Conservation (phyloP, 225 moss, liverwort and hornwort species). For the Rhytidiadelphus loreus region DNA sequence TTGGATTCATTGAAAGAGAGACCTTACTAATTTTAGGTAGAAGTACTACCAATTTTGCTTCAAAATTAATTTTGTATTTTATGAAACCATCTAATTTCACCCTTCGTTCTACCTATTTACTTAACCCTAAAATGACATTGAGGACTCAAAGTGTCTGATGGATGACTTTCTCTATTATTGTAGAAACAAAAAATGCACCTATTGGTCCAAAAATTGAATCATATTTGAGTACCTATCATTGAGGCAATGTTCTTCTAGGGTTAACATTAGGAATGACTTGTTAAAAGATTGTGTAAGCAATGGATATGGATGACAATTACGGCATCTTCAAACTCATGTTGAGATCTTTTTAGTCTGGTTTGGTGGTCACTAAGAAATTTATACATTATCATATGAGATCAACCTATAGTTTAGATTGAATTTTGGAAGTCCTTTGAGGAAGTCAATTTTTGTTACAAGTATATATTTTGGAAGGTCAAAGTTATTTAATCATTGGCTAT, state of each 20-base stretch:
- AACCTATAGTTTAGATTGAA: not conserved
- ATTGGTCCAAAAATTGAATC: not conserved
- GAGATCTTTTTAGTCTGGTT: not conserved
- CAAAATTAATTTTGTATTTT: rapidly evolving
- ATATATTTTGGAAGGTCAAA: not conserved
- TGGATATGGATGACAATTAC: not conserved
- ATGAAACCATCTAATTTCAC: not conserved
- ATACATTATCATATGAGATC: no score
- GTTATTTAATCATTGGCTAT: not conserved
- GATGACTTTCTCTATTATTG: rapidly evolving
- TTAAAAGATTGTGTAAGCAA: rapidly evolving
- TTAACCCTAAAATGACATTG: rapidly evolving
- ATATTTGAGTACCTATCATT: rapidly evolving
- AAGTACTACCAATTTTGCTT: rapidly evolving
- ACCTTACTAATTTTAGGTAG: not conserved
- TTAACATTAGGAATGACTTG: not conserved
- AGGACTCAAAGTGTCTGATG: rapidly evolving
- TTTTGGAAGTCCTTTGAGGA: not conserved
- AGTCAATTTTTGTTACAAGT: rapidly evolving
- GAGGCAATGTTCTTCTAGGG: rapidly evolving
- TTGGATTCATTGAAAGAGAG: not conserved
- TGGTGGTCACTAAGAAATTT: not conserved
- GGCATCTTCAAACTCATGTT: not conserved
- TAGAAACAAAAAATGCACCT: not conserved
- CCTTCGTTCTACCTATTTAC: not conserved